Evolutionary conservation across 371 early-diverging fungal genomes (phyloP).

Genomic region (Haplosporangium sp.): DNA sequence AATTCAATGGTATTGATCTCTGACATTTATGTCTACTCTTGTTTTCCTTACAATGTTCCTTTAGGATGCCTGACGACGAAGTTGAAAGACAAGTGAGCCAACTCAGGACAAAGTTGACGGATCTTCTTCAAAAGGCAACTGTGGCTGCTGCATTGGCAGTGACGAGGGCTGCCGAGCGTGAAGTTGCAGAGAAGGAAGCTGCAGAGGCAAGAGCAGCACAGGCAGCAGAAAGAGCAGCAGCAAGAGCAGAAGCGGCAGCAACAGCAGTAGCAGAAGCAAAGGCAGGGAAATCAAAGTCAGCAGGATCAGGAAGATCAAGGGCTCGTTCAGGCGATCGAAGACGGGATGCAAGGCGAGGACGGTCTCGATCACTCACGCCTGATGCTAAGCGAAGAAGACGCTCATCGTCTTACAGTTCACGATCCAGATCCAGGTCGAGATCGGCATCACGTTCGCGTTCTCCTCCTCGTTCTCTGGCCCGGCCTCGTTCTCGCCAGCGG

Average conservation of each 20-base stretch:
- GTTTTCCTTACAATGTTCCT: not conserved
- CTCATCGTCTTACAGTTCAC: too few relatives aligned
- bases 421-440: too few relatives aligned
- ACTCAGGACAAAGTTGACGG: constrained; percentile 63
- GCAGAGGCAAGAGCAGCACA: constrained; percentile 51
- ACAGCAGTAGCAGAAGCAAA: constrained; percentile 17
- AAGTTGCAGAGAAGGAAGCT: constrained; percentile 27
- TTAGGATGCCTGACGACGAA: constrained; percentile 65
- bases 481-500: too few relatives aligned
- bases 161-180: constrained; percentile 68
- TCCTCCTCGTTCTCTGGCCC: too few relatives aligned
- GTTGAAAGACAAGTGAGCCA: constrained; percentile 69
- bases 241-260: constrained; percentile 5
- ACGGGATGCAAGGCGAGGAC: constrained; percentile 14
- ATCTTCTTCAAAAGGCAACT: constrained; percentile 62
- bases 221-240: constrained; percentile 24
- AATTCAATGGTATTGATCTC: not conserved
- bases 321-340: constrained; percentile 4
- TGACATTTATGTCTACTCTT: constrained; percentile 19
- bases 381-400: too few relatives aligned
- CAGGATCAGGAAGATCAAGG: constrained; percentile 5
- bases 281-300: not conserved
- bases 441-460: too few relatives aligned
- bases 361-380: too few relatives aligned
- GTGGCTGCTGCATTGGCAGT: constrained; percentile 87